Evolutionary conservation across 805 yeast species (phyloP).

Genomic region (Candida quercuum): DNA sequence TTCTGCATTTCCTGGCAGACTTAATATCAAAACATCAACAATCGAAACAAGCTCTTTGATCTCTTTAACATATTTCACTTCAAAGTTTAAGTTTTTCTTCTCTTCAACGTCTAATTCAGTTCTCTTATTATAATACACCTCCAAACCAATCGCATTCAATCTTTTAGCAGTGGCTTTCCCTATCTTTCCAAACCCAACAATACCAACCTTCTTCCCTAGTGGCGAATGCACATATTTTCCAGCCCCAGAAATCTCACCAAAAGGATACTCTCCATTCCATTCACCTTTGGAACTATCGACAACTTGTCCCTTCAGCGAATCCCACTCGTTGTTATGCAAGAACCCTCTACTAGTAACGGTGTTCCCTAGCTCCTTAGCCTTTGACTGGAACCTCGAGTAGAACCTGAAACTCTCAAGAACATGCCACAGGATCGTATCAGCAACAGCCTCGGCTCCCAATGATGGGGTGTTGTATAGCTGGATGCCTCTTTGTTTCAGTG

Average conservation of each 20-base stretch:
- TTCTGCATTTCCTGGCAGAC: constrained; percentile 50
- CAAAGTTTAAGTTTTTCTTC: constrained; percentile 26
- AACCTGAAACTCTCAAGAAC: constrained; percentile 50
- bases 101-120: constrained; percentile 28
- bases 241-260: constrained; percentile 37
- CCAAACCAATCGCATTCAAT: constrained; percentile 50
- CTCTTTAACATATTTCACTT: constrained; percentile 30
- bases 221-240: constrained; percentile 27
- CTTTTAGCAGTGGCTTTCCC: constrained; percentile 50
- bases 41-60: constrained; percentile 29
- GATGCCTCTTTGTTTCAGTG: constrained; percentile 35
- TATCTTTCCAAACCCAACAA: constrained; percentile 59
- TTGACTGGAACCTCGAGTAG: constrained; percentile 33
- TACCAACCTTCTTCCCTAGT: constrained; percentile 43
- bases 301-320: constrained; percentile 3
- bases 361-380: constrained; percentile 28
- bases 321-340: constrained; percentile 25
- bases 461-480: constrained; percentile 41
- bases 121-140: constrained; percentile 51
- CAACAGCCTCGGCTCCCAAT: constrained; percentile 54
- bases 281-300: constrained; percentile 1
- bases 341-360: constrained; percentile 37
- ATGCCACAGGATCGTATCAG: constrained; percentile 56
- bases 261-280: constrained; percentile 25
- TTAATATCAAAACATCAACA: constrained; percentile 49